Percentiles rank a stretch among this genome's conserved stretches.
Conservation (phyloP, 495 filamentous ascomycete species). For the Trichoderma gamsii region DNA sequence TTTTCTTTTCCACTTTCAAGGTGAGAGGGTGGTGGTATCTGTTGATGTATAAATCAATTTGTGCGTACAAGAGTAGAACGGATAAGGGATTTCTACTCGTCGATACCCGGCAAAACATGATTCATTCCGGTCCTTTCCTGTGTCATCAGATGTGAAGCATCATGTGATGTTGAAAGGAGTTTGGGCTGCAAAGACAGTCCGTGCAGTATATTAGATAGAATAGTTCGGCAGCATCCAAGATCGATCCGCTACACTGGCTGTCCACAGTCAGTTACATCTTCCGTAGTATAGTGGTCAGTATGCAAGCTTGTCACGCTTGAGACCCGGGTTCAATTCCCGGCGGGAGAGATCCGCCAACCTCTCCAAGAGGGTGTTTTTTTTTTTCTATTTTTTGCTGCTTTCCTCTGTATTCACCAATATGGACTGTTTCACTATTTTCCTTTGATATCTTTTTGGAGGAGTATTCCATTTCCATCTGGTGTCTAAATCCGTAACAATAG, state of each 20-base stretch:
- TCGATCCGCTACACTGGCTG: slow-evolving; percentile 9
- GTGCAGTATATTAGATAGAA: neutral
- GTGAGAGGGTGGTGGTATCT: neutral
- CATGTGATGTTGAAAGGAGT: neutral
- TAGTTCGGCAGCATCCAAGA: neutral
- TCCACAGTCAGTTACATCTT: slow-evolving; percentile 9
- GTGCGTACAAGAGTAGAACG: neutral
- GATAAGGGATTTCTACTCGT: slow-evolving; percentile 1
- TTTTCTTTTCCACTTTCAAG: neutral
- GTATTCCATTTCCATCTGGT: too few relatives aligned
- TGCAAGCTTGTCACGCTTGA: slow-evolving; percentile 17
- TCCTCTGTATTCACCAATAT: too few relatives aligned
- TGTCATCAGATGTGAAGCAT: neutral
- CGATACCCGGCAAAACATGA: slow-evolving; percentile 13
- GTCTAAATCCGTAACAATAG: too few relatives aligned
- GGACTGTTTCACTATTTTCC: too few relatives aligned
- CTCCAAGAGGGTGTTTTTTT: slow-evolving; percentile 13
- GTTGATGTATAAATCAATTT: neutral
- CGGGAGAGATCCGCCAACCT: slow-evolving; percentile 17
- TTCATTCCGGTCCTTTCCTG: neutral
- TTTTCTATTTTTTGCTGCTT: neutral
- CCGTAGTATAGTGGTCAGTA: slow-evolving; percentile 19
- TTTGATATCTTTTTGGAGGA: too few relatives aligned
- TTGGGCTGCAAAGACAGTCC: neutral
- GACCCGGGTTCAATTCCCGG: slow-evolving; percentile 19